Conservation (phyloP, 2,329 filamentous ascomycete species). For the Sarocladium kiliense region DNA sequence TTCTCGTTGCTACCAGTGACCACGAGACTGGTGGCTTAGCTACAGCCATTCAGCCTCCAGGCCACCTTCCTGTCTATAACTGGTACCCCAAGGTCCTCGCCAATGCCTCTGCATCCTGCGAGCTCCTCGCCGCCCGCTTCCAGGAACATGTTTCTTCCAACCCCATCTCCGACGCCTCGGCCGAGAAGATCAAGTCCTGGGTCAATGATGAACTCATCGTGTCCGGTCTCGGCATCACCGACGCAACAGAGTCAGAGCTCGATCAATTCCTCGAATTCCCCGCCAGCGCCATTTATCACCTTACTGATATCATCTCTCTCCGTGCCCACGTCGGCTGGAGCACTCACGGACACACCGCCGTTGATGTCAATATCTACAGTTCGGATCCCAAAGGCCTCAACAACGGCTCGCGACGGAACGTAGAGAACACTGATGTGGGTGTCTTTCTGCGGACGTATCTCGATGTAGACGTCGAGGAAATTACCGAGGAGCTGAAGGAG, state of each 20-base stretch:
- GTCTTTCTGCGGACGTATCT: constrained; percentile 76
- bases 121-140: constrained; percentile 63
- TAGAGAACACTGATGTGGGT: constrained; percentile 93
- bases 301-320: constrained; percentile 82
- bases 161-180: constrained; percentile 21
- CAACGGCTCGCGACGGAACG: constrained; percentile 69
- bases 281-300: constrained; percentile 47
- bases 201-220: constrained; percentile 64
- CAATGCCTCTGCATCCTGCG: constrained; percentile 69
- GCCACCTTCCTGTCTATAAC: constrained; percentile 49
- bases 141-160: constrained; percentile 47
- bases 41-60: constrained; percentile 62
- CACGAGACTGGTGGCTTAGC: constrained; percentile 93
- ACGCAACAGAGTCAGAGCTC: constrained; percentile 69
- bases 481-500: constrained; percentile 70
- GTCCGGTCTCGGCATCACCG: constrained; percentile 68
- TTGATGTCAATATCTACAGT: constrained; percentile 95
- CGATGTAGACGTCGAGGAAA: constrained; percentile 67
- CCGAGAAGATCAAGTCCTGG: constrained; percentile 48
- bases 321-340: constrained; percentile 90
- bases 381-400: constrained; percentile 62
- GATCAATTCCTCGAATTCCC: constrained; percentile 56
- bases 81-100: constrained; percentile 84
- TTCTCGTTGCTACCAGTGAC: constrained; percentile 87
- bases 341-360: constrained; percentile 87